phyloP scores from a whole-genome alignment of 2,329 filamentous ascomycete genomes.

The Exophiala phaeomuriformis region DNA sequence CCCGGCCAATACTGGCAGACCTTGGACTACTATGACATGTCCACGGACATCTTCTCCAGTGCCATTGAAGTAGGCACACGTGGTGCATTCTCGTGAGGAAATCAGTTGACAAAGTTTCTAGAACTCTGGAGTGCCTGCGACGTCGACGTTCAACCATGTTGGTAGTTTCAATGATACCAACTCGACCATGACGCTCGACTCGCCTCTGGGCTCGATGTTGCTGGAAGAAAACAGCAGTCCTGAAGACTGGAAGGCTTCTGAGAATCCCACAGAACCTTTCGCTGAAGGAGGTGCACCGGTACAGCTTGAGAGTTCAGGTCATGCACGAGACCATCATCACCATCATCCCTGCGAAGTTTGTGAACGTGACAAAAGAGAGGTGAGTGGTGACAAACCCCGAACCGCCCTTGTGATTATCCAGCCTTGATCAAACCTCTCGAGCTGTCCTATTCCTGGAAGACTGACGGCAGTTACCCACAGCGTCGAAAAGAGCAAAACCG shows the following conservation, averaged over 20 bases:
- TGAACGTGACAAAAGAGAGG: constrained; percentile 17
- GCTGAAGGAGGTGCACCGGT: constrained; percentile 1
- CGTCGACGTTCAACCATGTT: background rate
- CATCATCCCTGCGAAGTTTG: constrained; percentile 7
- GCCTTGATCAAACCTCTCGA: no score
- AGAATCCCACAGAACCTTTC: background rate
- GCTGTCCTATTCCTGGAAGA: background rate
- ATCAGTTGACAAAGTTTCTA: no score
- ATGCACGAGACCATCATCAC: constrained; percentile 5
- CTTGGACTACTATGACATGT: constrained; percentile 13
- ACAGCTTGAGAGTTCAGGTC: constrained; percentile 4
- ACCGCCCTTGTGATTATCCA: background rate
- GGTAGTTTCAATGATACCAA: background rate
- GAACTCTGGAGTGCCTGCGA: constrained; percentile 1
- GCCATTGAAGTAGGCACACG: constrained; percentile 6
- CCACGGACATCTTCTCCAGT: constrained; percentile 8
- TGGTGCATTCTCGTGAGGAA: no score
- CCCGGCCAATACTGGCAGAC: constrained; percentile 13
- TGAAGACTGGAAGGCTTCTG: background rate
- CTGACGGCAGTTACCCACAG: constrained; percentile 4
- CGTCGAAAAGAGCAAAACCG: constrained; percentile 20
- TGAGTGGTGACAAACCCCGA: constrained; percentile 3
- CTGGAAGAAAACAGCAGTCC: constrained; percentile 5
- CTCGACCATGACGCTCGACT: background rate
- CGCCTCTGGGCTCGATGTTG: constrained; percentile 1